Evolutionary conservation across 257 asterid genomes (phyloP).

Genomic region (Ligustrum vulgare): DNA sequence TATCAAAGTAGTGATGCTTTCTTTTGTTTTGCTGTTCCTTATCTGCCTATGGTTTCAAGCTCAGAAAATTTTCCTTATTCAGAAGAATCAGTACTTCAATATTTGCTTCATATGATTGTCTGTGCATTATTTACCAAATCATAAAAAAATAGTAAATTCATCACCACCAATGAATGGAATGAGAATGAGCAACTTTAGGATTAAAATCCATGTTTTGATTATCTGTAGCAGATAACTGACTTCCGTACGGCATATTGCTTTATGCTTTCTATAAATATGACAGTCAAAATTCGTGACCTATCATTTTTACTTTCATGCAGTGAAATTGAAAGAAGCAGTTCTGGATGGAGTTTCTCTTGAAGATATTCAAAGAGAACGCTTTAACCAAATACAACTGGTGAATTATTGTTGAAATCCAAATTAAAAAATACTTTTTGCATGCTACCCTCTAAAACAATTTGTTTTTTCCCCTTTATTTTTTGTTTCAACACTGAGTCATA

Average conservation of each 20-base stretch:
- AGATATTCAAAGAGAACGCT: conserved; percentile 52
- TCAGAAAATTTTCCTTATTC: too few species aligned
- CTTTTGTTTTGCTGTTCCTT: too few species aligned
- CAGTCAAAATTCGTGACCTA: neutral
- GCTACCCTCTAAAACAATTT: neutral
- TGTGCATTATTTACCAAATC: neutral
- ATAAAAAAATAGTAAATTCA: too few species aligned
- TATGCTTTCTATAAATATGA: neutral
- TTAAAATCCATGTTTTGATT: neutral
- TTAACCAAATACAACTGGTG: conserved; percentile 79
- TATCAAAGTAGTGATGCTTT: too few species aligned
- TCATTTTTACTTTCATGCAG: conserved; percentile 37
- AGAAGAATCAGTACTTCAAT: too few species aligned
- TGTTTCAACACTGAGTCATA: neutral
- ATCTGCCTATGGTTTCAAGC: too few species aligned
- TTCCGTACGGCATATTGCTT: neutral
- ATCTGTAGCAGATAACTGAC: neutral
- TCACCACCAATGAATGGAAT: neutral
- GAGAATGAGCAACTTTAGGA: neutral
- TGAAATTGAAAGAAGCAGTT: conserved; percentile 69
- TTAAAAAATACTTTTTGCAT: neutral
- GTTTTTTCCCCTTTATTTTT: neutral
- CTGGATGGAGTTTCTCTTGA: conserved; percentile 70
- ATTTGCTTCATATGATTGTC: neutral
- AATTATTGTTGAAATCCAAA: neutral